Conservation (phyloP, 768 basidiomycete genomes). For the Gyrodon lividus region DNA sequence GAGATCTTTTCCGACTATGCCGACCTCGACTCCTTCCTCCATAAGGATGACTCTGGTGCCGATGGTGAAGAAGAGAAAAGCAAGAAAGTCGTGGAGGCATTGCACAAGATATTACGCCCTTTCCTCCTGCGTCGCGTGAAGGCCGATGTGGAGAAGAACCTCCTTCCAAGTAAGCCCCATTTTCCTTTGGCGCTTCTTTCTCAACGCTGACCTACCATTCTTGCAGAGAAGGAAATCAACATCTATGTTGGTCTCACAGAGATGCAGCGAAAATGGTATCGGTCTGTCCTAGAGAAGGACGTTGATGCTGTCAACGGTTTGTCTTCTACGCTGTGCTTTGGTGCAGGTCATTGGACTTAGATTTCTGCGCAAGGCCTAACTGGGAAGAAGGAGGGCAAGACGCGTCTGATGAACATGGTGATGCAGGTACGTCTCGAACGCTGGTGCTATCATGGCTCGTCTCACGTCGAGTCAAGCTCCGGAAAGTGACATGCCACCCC, state of each 20-base stretch:
- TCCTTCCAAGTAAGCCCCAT: slow-evolving; percentile 72
- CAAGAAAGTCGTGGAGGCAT: slow-evolving; percentile 91
- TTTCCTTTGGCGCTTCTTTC: neutral
- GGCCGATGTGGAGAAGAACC: slow-evolving; percentile 93
- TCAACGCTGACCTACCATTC: neutral
- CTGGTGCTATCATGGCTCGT: neutral
- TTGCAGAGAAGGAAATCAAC: slow-evolving; percentile 93
- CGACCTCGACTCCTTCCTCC: slow-evolving; percentile 92
- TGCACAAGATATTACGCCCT: slow-evolving; percentile 94
- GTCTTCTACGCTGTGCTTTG: slow-evolving; percentile 13
- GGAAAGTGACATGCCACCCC: slow-evolving; percentile 88
- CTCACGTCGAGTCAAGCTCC: slow-evolving; percentile 42
- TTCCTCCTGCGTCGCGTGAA: slow-evolving; percentile 95
- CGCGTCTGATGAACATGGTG: slow-evolving; percentile 96
- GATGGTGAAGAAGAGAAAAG: slow-evolving; percentile 80
- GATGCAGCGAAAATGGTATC: slow-evolving; percentile 99
- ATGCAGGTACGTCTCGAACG: slow-evolving; percentile 72
- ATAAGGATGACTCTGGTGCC: slow-evolving; percentile 72
- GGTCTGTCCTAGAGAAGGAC: slow-evolving; percentile 93
- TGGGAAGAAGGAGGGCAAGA: slow-evolving; percentile 99
- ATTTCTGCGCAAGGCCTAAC: slow-evolving; percentile 61
- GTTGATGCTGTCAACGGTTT: slow-evolving; percentile 96
- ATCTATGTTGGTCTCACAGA: slow-evolving; percentile 96
- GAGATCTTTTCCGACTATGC: slow-evolving; percentile 91
- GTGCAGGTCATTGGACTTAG: neutral